Evolutionary conservation across 2,329 filamentous ascomycete genomes (phyloP), one percentile per base, ranked within the genome.

Genomic region (Colletotrichum eleusines): DNA sequence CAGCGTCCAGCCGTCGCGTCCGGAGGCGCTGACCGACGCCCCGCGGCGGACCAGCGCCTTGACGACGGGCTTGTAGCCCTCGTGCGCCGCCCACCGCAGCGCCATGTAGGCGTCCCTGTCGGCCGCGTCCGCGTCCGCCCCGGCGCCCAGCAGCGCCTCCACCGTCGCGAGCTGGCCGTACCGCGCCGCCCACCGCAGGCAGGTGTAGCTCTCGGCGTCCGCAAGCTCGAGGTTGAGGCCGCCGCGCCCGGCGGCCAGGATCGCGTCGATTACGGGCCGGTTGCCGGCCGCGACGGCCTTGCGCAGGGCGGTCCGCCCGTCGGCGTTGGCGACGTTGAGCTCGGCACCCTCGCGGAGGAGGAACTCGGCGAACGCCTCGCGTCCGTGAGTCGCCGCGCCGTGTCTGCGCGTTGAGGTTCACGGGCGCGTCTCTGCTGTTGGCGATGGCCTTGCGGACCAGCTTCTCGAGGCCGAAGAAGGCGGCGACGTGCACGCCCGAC

Each of bases 381-480:
- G 44, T 1, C 48, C 12, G 18, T 66, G 48, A 2, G 57, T 38
- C 26, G n/a, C 28, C 28, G 5, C 64, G 48, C 12, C 38, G 53
- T 16, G 64, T 66, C 40, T 54, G 57, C n/a, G 55, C 64, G 23
- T 66, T 61, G 9, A 66, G 18, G n/a, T 54, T 48, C 28, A 66
- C 3, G n/a, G n/a, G n/a, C n/a, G n/a, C n/a, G 20, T 33, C 9
- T 11, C n/a, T 26, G 38, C 35, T n/a, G 8, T 54, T 66, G 8
- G 38, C 14, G 11, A 61, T 66, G 35, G 46, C 64, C 35, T 51
- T 66, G 16, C 18, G 14, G 40, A 64, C 50, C 35, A 64, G 42
- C 16, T 58, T 40, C 1, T 38, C 35, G 5, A 68, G 66, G 4
- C 66, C 59, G 26, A 63, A 68, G 40, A 63, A 68, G 5, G 66